Evolutionary conservation across 139 green algal species (phyloP).

Genomic region (Chlamydomonas urium): DNA sequence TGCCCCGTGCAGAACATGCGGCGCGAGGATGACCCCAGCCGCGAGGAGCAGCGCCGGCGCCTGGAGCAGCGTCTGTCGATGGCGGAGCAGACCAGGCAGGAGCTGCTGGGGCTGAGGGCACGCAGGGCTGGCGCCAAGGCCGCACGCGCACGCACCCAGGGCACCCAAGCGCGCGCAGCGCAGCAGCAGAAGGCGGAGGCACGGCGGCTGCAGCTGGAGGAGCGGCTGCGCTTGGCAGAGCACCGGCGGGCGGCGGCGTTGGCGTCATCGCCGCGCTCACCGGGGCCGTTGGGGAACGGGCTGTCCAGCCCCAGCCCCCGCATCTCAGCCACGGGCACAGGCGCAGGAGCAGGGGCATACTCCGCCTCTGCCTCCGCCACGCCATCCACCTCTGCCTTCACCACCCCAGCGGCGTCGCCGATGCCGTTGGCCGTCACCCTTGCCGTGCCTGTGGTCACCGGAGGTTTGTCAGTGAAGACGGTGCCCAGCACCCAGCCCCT

Average conservation of each 20-base stretch:
- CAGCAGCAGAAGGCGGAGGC: conserved; percentile 15
- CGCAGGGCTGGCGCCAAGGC: conserved; percentile 14
- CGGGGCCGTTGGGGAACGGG: too few species aligned
- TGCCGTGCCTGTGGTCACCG: too few species aligned
- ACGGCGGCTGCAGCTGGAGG: conserved; percentile 5
- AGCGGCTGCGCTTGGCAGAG: conserved; percentile 1
- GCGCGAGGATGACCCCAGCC: background rate
- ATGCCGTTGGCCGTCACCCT: too few species aligned
- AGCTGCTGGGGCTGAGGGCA: conserved; percentile 13
- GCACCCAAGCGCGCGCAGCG: conserved; percentile 7
- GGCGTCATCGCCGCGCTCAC: background rate
- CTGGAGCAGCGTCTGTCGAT: conserved; percentile 16
- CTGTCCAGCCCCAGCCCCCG: too few species aligned
- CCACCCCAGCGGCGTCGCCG: too few species aligned
- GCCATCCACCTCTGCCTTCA: too few species aligned
- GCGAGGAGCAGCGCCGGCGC: conserved; percentile 3
- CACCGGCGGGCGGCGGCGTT: background rate
- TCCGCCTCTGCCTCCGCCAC: too few species aligned
- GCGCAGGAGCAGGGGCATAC: too few species aligned
- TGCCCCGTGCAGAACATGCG: background rate
- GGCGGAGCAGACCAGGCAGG: conserved; percentile 10
- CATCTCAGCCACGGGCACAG: too few species aligned
- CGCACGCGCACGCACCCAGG: background rate
- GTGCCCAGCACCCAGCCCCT: too few species aligned
- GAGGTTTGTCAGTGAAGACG: too few species aligned